A percentile compares a stretch with the other conserved stretches of the same genome.
phyloP scores from a whole-genome alignment of 257 asterid genomes.

The Fraxinus americana region DNA sequence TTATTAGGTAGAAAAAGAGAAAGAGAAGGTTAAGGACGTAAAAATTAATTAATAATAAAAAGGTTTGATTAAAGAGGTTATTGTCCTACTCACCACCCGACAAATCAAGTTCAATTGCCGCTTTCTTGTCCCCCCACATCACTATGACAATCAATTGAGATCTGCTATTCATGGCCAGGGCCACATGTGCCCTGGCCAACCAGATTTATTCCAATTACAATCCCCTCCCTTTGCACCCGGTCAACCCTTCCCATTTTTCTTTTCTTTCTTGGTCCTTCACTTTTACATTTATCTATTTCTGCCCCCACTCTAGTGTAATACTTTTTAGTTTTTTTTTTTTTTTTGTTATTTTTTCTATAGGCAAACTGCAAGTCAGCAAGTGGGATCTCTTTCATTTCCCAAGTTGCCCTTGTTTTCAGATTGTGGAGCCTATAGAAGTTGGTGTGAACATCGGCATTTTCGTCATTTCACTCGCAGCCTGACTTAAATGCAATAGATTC shows the following conservation, averaged over 20 bases:
- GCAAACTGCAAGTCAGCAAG: not conserved
- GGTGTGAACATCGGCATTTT: constrained; percentile 7
- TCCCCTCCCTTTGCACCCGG: constrained; percentile 21
- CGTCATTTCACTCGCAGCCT: not conserved
- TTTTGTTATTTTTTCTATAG: not conserved
- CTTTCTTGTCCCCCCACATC: constrained; percentile 55
- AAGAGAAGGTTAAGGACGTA: not conserved
- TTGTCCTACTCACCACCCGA: constrained; percentile 46
- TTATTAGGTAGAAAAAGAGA: not conserved
- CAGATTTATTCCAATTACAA: not conserved
- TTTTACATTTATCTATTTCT: not conserved
- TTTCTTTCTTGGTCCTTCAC: constrained; percentile 2
- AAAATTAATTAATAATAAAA: not conserved
- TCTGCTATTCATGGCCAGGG: too few species aligned
- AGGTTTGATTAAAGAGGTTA: constrained; percentile 5
- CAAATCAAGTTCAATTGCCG: constrained; percentile 52
- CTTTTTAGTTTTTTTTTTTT: not conserved
- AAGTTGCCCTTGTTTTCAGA: constrained; percentile 17
- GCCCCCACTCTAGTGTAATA: not conserved
- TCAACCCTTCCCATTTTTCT: not conserved
- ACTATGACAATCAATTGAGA: not conserved
- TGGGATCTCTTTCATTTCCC: constrained; percentile 5
- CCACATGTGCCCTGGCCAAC: too few species aligned
- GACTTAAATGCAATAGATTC: not conserved
- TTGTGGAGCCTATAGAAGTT: constrained; percentile 5